Evolutionary conservation across 1,284 basidiomycete species (phyloP), one percentile per base, ranked within the genome.

Genomic region (Vanrija pseudolonga): DNA sequence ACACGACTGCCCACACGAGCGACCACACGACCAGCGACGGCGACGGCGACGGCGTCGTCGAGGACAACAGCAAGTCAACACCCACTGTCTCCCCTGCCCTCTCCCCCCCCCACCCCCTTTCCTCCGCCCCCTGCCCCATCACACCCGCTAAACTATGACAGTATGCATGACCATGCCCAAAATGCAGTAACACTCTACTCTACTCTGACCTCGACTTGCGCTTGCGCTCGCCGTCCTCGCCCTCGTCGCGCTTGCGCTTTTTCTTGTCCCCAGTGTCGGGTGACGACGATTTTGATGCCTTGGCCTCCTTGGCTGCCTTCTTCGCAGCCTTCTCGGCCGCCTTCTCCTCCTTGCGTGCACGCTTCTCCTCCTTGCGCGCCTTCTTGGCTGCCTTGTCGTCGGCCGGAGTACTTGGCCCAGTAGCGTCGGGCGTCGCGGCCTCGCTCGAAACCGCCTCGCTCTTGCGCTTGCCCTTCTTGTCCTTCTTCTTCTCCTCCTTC

Each of bases 311-410:
- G 9, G 50, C 57, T 39, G 48, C 40, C 42, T 45, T 32, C 53
- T 59, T 63, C 3, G 57, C 62, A 28, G 44, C 53, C 42, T 50
- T 48, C 49, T 53, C 50, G 15, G 46, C 32, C n/a, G 55, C 56
- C 45, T 42, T 56, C 32, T 51, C 47, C 36, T 46, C 45, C 56
- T 60, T 64, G 7, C 56, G 62, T 24, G 55, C 56, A 45, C 50
- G 50, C 47, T 56, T 50, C 19, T 47, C 46, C 42, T 51, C 47
- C 50, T 52, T 48, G 41, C 32, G 41, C 9, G 46, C 46, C 41
- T 44, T 28, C 52, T 53, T 49, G 2, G 42, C 42, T 6, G 19
- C 45, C 51, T 53, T 53, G 17, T 47, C 51, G 38, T 37, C 45
- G 45, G 1, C 26, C 7, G 44, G 11, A 17, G 17, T 18, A 40